Conservation (phyloP, 345 rosid species). For the Excoecaria agallocha region DNA sequence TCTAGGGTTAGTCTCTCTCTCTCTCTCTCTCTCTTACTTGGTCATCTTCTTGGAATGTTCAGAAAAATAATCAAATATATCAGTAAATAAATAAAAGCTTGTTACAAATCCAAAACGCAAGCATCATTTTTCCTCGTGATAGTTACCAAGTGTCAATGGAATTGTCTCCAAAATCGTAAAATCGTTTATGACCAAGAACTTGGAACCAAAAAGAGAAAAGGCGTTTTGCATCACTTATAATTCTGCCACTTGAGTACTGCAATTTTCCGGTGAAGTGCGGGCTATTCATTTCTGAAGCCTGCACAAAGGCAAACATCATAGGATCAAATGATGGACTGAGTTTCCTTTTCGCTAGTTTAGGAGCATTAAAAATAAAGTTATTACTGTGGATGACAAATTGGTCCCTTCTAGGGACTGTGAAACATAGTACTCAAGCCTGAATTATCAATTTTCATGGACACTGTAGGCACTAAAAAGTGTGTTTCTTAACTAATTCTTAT, state of each 20-base stretch:
- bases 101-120: conserved; percentile 18
- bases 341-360: not conserved
- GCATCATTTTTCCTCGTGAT: conserved; percentile 24
- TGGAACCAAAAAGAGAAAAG: not conserved
- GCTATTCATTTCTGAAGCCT: conserved; percentile 13
- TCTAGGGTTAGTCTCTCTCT: conserved; percentile 69
- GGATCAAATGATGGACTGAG: conserved; percentile 44
- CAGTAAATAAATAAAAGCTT: too few species aligned
- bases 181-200: not conserved
- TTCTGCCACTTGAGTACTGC: conserved; percentile 24
- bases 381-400: not conserved
- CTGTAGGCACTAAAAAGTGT: not conserved
- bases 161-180: not conserved
- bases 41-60: conserved; percentile 1
- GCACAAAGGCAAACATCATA: conserved; percentile 40
- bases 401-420: not conserved
- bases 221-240: not conserved
- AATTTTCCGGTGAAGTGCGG: conserved; percentile 17
- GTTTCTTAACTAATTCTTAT: not conserved
- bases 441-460: not conserved
- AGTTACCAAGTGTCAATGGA: not conserved
- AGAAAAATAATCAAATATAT: not conserved
- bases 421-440: not conserved
- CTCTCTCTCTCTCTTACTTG: conserved; percentile 10
- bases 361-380: not conserved